Percentiles rank a stretch among this genome's conserved stretches.
phyloP scores from a whole-genome alignment of 257 asterid genomes.

The Catharanthus roseus region DNA sequence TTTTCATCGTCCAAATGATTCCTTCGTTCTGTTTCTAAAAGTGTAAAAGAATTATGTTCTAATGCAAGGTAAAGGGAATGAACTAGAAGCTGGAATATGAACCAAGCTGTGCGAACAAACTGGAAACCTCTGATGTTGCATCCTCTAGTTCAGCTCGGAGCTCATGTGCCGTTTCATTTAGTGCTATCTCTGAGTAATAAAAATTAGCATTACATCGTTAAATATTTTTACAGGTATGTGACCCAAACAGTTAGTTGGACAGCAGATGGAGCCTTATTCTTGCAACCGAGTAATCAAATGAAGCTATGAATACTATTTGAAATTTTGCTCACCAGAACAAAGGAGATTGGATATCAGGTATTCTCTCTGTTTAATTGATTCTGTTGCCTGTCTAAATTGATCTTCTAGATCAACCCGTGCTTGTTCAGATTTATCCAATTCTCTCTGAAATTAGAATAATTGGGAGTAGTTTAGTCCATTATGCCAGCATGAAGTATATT shows the following conservation, averaged over 20 bases:
- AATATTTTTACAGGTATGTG: background rate
- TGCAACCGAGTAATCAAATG: background rate
- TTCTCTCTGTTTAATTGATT: conserved; percentile 76
- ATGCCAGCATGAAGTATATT: background rate
- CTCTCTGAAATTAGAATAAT: conserved; percentile 38
- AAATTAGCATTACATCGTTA: background rate
- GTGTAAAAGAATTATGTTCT: background rate
- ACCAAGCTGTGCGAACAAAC: conserved; percentile 75
- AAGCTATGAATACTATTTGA: background rate
- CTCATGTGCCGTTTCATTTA: conserved; percentile 67
- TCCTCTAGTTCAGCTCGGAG: conserved; percentile 77
- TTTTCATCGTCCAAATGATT: conserved; percentile 38
- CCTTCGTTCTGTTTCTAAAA: conserved; percentile 33
- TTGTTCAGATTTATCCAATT: conserved; percentile 65
- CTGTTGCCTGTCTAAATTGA: conserved; percentile 66
- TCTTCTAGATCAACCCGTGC: conserved; percentile 74
- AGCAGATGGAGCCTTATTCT: background rate
- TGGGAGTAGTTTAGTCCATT: background rate
- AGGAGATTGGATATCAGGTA: conserved; percentile 71
- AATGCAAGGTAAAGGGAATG: background rate
- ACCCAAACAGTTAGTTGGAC: background rate
- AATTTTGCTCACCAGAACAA: conserved; percentile 53
- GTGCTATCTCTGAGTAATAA: conserved; percentile 60
- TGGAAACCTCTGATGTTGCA: conserved; percentile 66
- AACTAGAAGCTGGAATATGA: conserved; percentile 16